Evolutionary conservation across 495 filamentous ascomycete species (phyloP), one percentile per base, ranked within the genome.

Genomic region (Trichodelitschia bisporula): DNA sequence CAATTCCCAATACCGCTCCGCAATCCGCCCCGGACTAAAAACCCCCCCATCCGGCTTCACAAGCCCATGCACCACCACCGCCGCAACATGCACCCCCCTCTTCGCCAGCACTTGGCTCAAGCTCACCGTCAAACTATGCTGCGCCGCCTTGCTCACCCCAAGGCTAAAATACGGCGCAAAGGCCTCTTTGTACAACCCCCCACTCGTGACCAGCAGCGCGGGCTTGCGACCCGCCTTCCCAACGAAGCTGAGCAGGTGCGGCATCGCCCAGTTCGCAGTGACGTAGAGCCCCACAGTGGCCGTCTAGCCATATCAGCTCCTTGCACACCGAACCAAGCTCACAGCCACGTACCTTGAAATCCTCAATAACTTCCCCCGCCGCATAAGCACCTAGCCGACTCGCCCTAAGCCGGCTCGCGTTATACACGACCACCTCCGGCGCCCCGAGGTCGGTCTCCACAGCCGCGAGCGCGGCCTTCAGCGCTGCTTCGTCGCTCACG

Each of bases 11-110:
- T 8, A 25, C 21, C 8, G 8, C 21, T 36, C 16, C 10, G 42
- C 36, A 28, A 44, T 40, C 24, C 28, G 17, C n/a, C 13, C 3
- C 11, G 26, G 26, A 24, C 21, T 25, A 12, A 25, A 25, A 25
- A 8, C 8, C 8, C 8, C 8, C 8, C 21, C 12, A 25, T 25
- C 21, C 8, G 21, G 21, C 21, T 12, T 25, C 21, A 25, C 21
- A 8, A 25, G 21, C 8, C 21, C 21, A 25, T 25, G 21, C 8
- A 25, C 21, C 8, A 25, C 21, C 12, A 25, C 21, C 21, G 21
- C 8, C 21, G 21, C 21, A 8, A 25, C 21, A 15, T 29, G 27
- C 8, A 11, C 9, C 15, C 27, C 27, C 15, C 14, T 15, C 8
- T 15, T 15, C 27, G 27, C 15, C 8, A 15, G 14, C 9, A 9